phyloP scores from a whole-genome alignment of 176 grass and related monocot species.

The Avena atlantica region DNA sequence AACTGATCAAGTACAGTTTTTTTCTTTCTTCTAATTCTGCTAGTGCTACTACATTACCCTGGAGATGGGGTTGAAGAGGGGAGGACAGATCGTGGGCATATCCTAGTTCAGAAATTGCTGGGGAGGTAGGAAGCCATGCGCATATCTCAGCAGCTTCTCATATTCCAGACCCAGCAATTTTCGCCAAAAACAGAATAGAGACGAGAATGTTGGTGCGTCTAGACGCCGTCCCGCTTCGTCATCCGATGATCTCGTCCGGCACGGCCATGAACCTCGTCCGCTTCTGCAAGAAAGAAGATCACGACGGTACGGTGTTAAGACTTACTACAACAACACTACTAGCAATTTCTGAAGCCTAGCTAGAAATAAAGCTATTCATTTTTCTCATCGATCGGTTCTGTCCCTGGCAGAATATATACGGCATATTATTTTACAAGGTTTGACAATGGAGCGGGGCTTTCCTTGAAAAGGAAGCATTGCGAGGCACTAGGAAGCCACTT shows the following conservation, averaged over 20 bases:
- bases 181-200: not conserved
- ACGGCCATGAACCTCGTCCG: conserved; percentile 73
- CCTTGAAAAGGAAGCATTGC: conserved; percentile 24
- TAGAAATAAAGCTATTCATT: no score
- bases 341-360: no score
- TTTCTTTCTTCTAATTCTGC: not conserved
- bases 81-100: not conserved
- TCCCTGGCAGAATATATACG: not conserved
- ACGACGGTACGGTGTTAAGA: not conserved
- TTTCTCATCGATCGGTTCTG: no score
- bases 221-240: not conserved
- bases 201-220: not conserved
- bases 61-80: not conserved
- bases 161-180: conserved; percentile 52
- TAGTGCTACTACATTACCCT: not conserved
- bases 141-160: conserved; percentile 68
- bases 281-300: conserved; percentile 55
- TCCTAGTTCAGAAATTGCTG: not conserved
- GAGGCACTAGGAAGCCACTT: not conserved
- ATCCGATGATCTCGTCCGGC: conserved; percentile 87
- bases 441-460: not conserved
- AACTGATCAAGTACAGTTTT: conserved; percentile 14
- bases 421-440: not conserved
- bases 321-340: no score
- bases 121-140: conserved; percentile 74